Conservation (phyloP, 2,329 filamentous ascomycete genomes). For the Cercospora sp. region DNA sequence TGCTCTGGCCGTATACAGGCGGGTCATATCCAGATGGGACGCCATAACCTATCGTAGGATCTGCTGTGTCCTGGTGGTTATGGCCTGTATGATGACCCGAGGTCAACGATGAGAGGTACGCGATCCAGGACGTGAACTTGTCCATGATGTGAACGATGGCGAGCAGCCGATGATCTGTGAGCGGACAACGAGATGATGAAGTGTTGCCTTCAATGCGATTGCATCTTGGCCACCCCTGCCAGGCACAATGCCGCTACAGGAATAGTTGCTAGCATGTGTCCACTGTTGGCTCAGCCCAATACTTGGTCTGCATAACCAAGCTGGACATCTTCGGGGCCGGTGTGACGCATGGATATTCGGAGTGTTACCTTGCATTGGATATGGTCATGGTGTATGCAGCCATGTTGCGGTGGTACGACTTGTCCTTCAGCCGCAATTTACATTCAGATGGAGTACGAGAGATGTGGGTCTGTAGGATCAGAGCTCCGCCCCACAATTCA, state of each 20-base stretch:
- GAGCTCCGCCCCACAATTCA: neutral
- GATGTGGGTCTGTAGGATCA: neutral
- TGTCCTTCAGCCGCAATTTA: neutral
- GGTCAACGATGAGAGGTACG: neutral
- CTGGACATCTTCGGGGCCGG: neutral
- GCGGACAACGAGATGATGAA: neutral
- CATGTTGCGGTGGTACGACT: neutral
- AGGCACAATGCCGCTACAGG: neutral
- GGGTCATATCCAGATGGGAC: neutral
- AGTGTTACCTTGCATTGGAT: neutral
- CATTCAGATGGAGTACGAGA: neutral
- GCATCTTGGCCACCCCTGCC: neutral
- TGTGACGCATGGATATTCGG: neutral
- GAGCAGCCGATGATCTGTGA: neutral
- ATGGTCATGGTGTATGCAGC: neutral
- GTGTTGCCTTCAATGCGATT: neutral
- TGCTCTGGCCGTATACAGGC: neutral
- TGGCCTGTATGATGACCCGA: neutral
- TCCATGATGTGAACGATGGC: neutral
- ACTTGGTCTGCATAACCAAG: neutral
- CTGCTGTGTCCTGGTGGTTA: neutral
- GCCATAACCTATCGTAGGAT: neutral
- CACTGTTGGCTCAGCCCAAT: neutral
- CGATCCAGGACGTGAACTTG: neutral
- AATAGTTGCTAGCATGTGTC: neutral